These are phyloP conservation scores for Larix kaempferi DNA, from an alignment of 75 land plant genomes.

Conservation along the genomic window DNA sequence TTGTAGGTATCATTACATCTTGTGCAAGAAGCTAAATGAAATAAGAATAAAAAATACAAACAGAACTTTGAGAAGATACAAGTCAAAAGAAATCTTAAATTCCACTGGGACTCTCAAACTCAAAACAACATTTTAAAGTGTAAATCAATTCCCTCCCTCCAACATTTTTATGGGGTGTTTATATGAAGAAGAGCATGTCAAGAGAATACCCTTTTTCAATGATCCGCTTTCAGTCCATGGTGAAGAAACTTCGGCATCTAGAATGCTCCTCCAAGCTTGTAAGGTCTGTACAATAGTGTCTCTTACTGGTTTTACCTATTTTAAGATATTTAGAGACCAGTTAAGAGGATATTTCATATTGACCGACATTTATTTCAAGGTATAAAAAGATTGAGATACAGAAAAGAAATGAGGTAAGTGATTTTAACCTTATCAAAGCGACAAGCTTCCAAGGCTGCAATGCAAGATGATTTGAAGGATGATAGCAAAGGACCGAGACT, in stretches of 20 bases:
- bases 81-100: neutral
- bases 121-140: neutral
- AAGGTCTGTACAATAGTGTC: conserved; percentile 73
- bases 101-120: neutral
- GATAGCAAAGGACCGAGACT: conserved; percentile 34
- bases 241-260: conserved; percentile 54
- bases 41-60: neutral
- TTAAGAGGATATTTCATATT: neutral
- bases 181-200: neutral
- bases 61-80: neutral
- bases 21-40: neutral
- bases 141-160: neutral
- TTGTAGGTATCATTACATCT: no score
- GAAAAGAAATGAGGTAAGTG: neutral
- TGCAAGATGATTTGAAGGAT: conserved; percentile 45
- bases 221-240: conserved; percentile 51
- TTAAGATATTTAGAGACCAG: neutral
- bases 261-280: conserved; percentile 73
- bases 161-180: neutral
- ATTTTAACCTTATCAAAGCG: conserved; percentile 89
- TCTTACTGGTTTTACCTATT: conserved; percentile 92
- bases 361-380: neutral
- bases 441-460: conserved; percentile 61
- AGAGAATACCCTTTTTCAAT: conserved; percentile 42
- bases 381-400: neutral